phyloP scores from a whole-genome alignment of 225 moss, liverwort and hornwort species.

The Polytrichum formosum region DNA sequence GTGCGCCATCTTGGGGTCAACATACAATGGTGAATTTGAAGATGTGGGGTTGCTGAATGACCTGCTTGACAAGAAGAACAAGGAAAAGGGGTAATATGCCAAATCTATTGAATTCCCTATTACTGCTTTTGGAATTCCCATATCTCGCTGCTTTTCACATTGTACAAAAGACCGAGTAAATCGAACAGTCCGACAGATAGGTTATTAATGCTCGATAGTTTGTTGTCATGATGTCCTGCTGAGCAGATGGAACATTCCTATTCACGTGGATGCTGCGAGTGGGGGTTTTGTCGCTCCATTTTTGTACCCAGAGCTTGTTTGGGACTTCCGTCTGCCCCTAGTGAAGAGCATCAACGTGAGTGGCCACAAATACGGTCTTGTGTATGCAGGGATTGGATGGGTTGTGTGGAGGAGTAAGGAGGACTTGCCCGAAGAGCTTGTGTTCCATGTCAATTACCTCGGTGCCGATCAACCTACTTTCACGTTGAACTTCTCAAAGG shows the following conservation, averaged over 20 bases:
- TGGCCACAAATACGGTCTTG: constrained; percentile 89
- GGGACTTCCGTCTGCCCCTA: constrained; percentile 65
- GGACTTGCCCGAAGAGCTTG: constrained; percentile 61
- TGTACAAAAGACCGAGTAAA: background rate
- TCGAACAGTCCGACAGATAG: too few relatives aligned
- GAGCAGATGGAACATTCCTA: constrained; percentile 59
- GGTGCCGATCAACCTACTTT: constrained; percentile 71
- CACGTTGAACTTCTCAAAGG: constrained; percentile 70
- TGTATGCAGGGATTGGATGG: constrained; percentile 75
- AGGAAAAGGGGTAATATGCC: constrained; percentile 39
- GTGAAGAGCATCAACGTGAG: constrained; percentile 69
- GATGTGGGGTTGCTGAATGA: constrained; percentile 57
- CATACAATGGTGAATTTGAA: constrained; percentile 75
- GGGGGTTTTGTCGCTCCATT: constrained; percentile 90
- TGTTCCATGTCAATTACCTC: constrained; percentile 71
- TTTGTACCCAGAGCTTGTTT: constrained; percentile 64
- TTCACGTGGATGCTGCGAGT: constrained; percentile 70
- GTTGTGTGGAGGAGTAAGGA: constrained; percentile 62
- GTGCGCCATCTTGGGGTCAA: constrained; percentile 64
- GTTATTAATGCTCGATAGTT: background rate
- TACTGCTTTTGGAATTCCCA: background rate
- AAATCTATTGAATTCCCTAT: too few relatives aligned
- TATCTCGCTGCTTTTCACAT: background rate
- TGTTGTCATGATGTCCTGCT: background rate
- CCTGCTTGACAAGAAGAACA: constrained; percentile 43